Percentiles rank a stretch among this genome's conserved stretches.
phyloP scores from a whole-genome alignment of 805 yeast species.

The Millerago galiae region DNA sequence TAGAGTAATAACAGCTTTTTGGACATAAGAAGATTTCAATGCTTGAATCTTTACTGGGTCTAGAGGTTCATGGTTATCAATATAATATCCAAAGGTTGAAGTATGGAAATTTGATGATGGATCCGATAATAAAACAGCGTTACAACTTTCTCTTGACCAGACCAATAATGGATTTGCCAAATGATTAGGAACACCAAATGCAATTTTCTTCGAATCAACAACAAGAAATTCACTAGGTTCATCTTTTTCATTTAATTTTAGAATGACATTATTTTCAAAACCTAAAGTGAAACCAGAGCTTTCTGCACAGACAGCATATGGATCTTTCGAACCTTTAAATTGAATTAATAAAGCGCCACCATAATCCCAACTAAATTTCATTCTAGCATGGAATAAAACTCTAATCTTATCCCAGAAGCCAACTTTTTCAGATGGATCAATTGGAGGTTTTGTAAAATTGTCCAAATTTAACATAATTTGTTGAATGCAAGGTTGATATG shows the following conservation, averaged over 20 bases:
- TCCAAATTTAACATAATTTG: conserved; percentile 74
- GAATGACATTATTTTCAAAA: conserved; percentile 56
- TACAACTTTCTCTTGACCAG: conserved; percentile 49
- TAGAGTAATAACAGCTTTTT: conserved; percentile 50
- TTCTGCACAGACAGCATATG: conserved; percentile 60
- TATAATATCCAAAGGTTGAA: conserved; percentile 44
- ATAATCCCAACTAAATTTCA: conserved; percentile 44
- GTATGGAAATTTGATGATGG: conserved; percentile 36
- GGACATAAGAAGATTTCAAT: conserved; percentile 29
- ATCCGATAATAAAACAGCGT: conserved; percentile 41
- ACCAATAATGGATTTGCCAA: conserved; percentile 44
- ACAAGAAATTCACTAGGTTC: conserved; percentile 63
- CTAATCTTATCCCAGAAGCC: conserved; percentile 94
- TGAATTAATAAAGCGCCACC: conserved; percentile 49
- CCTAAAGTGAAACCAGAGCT: conserved; percentile 74
- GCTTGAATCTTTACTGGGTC: conserved; percentile 16
- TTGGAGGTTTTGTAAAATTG: conserved; percentile 81
- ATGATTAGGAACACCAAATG: conserved; percentile 74
- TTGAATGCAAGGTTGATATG: conserved; percentile 78
- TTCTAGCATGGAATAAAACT: conserved; percentile 66
- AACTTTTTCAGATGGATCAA: conserved; percentile 76
- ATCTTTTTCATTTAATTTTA: conserved; percentile 58
- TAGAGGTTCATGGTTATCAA: conserved; percentile 21
- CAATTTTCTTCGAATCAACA: conserved; percentile 53
- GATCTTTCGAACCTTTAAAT: conserved; percentile 72